These are phyloP conservation scores for Pittosporum tobira DNA, from an alignment of 129 eudicot genomes.

Conservation along the genomic window DNA sequence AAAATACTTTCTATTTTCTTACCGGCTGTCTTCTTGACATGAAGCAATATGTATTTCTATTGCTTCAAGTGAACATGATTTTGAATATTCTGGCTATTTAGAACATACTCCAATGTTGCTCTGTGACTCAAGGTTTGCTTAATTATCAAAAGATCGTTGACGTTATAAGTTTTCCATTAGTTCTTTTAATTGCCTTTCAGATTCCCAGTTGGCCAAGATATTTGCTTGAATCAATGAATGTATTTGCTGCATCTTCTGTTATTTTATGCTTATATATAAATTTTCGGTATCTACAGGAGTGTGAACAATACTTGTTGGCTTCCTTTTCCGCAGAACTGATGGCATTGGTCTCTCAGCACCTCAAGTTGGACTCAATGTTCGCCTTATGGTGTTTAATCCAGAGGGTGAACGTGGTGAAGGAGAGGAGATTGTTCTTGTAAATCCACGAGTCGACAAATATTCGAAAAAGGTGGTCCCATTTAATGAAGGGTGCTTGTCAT, in stretches of 20 bases:
- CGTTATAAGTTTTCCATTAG: background rate
- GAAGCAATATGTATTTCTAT: too few species aligned
- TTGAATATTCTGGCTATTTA: too few species aligned
- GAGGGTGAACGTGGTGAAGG: slow-evolving; percentile 90
- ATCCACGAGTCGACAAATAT: slow-evolving; percentile 58
- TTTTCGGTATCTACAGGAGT: slow-evolving; percentile 31
- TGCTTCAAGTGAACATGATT: background rate
- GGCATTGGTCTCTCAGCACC: slow-evolving; percentile 99
- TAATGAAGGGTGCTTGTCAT: slow-evolving; percentile 87
- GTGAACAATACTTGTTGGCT: slow-evolving; percentile 43
- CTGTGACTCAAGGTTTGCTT: background rate
- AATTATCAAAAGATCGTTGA: background rate
- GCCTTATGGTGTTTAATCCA: slow-evolving; percentile 93
- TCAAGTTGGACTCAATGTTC: slow-evolving; percentile 82
- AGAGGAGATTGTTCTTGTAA: slow-evolving; percentile 79
- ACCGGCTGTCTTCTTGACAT: background rate
- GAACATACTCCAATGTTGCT: background rate
- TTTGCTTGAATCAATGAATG: background rate
- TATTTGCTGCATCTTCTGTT: background rate
- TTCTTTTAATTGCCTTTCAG: background rate
- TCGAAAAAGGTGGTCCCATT: slow-evolving; percentile 47
- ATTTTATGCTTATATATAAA: slow-evolving; percentile 16
- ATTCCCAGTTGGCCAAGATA: background rate
- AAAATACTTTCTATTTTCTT: too few species aligned
- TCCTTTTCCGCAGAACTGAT: slow-evolving; percentile 75